Conservation (phyloP, 257 asterid genomes). For the Jacaranda copaia region DNA sequence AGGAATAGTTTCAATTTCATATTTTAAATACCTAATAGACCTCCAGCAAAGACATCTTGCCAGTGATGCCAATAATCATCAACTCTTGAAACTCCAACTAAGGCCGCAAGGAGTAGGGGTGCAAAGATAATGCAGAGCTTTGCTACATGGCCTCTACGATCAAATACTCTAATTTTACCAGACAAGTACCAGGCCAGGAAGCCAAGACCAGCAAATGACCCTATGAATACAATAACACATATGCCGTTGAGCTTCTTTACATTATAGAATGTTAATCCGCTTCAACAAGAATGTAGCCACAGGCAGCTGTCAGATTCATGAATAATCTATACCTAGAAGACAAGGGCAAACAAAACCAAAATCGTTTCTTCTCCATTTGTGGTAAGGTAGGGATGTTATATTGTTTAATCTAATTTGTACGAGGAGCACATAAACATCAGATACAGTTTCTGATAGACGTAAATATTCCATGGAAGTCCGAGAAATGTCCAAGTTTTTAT, state of each 20-base stretch:
- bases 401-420: not conserved
- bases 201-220: conserved; percentile 93
- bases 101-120: conserved; percentile 76
- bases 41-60: conserved; percentile 86
- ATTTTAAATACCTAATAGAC: conserved; percentile 59
- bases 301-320: conserved; percentile 19
- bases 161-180: conserved; percentile 75
- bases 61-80: conserved; percentile 93
- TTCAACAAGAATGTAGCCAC: conserved; percentile 8
- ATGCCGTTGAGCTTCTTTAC: conserved; percentile 28
- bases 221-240: conserved; percentile 48
- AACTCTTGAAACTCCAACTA: conserved; percentile 86
- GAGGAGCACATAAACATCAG: not conserved
- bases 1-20: conserved; percentile 21
- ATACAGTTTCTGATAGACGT: too few species aligned
- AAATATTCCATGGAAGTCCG: too few species aligned
- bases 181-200: conserved; percentile 79
- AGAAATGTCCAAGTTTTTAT: too few species aligned
- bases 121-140: conserved; percentile 70
- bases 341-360: conserved; percentile 5
- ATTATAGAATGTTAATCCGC: not conserved
- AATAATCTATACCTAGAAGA: conserved; percentile 18
- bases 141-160: conserved; percentile 78
- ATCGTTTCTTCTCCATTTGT: not conserved
- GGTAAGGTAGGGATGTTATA: not conserved